phyloP scores from a whole-genome alignment of 2,329 filamentous ascomycete genomes.

The Tetracladium maxilliforme region DNA sequence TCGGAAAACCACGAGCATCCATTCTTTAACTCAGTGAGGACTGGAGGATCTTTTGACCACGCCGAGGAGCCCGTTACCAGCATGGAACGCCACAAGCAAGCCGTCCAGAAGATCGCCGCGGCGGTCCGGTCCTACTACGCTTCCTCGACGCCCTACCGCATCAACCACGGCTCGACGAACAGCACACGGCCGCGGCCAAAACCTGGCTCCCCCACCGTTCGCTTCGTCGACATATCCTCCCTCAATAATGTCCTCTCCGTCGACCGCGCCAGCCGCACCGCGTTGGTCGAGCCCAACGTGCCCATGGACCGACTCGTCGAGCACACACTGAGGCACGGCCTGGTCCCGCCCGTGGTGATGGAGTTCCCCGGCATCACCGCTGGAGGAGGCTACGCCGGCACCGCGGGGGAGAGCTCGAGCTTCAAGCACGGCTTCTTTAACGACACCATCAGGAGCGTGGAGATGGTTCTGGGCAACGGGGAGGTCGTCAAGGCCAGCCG shows the following conservation, averaged over 20 bases:
- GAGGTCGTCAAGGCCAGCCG: conserved; percentile 31
- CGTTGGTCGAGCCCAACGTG: conserved; percentile 52
- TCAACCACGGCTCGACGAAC: conserved; percentile 41
- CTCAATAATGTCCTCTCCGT: conserved; percentile 30
- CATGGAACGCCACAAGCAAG: conserved; percentile 19
- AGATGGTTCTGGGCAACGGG: conserved; percentile 47
- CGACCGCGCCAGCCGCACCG: conserved; percentile 22
- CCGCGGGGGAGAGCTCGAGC: conserved; percentile 50
- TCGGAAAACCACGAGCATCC: too few relatives aligned
- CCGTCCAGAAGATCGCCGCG: conserved; percentile 27
- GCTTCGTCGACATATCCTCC: conserved; percentile 31
- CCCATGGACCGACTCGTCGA: conserved; percentile 50
- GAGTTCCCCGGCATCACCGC: conserved; percentile 58
- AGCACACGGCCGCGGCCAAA: too few relatives aligned
- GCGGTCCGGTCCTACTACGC: conserved; percentile 29
- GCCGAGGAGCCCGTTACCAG: too few relatives aligned
- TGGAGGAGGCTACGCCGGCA: conserved; percentile 52
- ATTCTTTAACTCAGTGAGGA: too few relatives aligned
- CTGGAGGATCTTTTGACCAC: too few relatives aligned
- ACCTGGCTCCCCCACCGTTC: too few relatives aligned
- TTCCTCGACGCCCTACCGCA: conserved; percentile 31
- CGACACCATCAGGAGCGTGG: conserved; percentile 41
- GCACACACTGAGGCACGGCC: conserved; percentile 34
- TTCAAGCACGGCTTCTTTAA: conserved; percentile 56
- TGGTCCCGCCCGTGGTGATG: conserved; percentile 53